Percentiles rank a stretch among this genome's conserved stretches.
phyloP scores from a whole-genome alignment of 805 yeast species.

The Isabelozyma heimii region DNA sequence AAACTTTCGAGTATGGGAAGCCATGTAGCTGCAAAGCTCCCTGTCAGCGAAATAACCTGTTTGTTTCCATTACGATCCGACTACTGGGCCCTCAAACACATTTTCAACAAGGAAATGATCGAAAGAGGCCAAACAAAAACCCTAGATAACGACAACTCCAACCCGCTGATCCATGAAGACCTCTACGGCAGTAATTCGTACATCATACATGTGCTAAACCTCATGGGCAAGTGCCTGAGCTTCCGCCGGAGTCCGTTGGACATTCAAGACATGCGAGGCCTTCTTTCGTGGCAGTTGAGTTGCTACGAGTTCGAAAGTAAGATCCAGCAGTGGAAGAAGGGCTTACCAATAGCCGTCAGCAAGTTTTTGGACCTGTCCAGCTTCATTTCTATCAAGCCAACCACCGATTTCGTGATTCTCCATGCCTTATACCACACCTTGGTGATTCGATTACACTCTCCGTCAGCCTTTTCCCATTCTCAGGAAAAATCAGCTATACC shows the following conservation, averaged over 20 bases:
- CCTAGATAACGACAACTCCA: not conserved
- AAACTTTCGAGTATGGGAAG: slow-evolving; percentile 10
- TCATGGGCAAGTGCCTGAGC: slow-evolving; percentile 9
- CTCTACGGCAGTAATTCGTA: slow-evolving; percentile 8
- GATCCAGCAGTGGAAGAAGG: slow-evolving; percentile 11
- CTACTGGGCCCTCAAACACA: slow-evolving; percentile 5
- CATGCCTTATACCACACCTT: slow-evolving; percentile 13
- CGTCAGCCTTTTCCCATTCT: slow-evolving; percentile 11
- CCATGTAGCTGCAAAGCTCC: slow-evolving; percentile 9
- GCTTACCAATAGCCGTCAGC: slow-evolving; percentile 5
- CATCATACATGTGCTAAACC: slow-evolving; percentile 9
- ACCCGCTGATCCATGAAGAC: not conserved
- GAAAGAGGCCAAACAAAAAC: slow-evolving; percentile 6
- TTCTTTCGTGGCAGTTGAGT: slow-evolving; percentile 13
- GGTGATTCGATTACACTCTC: slow-evolving; percentile 12
- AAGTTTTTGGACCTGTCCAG: slow-evolving; percentile 6
- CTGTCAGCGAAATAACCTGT: slow-evolving; percentile 6
- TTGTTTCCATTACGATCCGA: slow-evolving; percentile 8
- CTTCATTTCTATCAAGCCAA: not conserved
- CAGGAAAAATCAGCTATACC: slow-evolving; percentile 10
- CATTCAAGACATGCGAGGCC: slow-evolving; percentile 10
- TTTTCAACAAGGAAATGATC: slow-evolving; percentile 3
- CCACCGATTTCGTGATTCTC: slow-evolving; percentile 8
- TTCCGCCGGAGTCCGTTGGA: slow-evolving; percentile 11
- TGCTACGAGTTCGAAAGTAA: slow-evolving; percentile 12